Base-by-base conservation (phyloP, 176 grass and related monocot species). In the Typha latifolia region DNA sequence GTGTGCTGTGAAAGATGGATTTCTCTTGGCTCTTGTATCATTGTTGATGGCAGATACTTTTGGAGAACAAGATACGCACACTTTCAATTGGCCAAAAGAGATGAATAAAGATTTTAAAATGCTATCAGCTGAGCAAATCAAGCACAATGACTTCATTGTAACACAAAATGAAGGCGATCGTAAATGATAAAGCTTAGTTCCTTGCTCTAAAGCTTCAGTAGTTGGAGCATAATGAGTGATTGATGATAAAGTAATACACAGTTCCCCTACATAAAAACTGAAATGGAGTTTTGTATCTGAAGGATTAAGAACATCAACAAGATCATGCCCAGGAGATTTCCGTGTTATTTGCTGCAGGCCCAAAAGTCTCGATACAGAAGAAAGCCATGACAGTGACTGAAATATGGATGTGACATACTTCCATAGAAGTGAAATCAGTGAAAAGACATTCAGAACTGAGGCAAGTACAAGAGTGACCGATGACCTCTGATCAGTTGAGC, bases 181-280 rank as follows among this genome's bases (percentile, higher is more conserved):
- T 12, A 50, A 29, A 50, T 59, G 69, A 74, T 77, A 71, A 66
- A 23, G 51, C 72, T 55, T 75, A 47, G 53, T 68, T 72, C 48
- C 63, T 2, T 78, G 73, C 18, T 78, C 62, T 62, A 70, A 56
- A 18, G 53, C 71, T 75, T 66, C 69, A 49, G 14, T 31, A 50
- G 19, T 34, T 48, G 32, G 62, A 73, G 49, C 66, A 21, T 62
- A 49, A 77, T 51, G 73, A 77, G 32, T 49, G 24, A 59, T 3
- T 13, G 85, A 63, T 59, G 74, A 78, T 37, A 94, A 72, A 14
- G 80, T 80, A 71, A 94, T 62, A 70, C 62, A 75, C 57, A 94
- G 73, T 76, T 94, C 82, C 37, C 73, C 85, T 72, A 94, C 69
- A 72, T 82, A 68, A 29, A 94, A 50, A 59, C 43, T 81, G 64